These are phyloP conservation scores for Lentinula sp. DNA, from an alignment of 768 basidiomycete genomes.

Conservation along the genomic window DNA sequence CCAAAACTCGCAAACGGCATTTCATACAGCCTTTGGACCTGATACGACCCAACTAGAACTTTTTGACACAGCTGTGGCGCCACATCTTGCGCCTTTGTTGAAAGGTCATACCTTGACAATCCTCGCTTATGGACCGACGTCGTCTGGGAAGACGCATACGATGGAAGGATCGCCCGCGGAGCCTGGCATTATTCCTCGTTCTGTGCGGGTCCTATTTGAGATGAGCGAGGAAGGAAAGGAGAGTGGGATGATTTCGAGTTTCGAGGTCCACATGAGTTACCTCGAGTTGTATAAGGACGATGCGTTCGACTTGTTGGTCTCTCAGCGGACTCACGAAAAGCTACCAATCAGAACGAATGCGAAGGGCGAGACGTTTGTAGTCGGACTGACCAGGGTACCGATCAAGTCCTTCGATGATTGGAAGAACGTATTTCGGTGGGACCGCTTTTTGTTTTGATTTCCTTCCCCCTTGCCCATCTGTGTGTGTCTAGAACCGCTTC, in stretches of 20 bases:
- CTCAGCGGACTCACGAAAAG: conserved; percentile 57
- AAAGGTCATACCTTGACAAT: conserved; percentile 59
- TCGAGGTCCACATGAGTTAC: conserved; percentile 40
- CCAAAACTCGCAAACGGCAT: not conserved
- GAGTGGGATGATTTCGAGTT: not conserved
- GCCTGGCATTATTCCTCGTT: conserved; percentile 84
- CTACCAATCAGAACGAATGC: conserved; percentile 51
- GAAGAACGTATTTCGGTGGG: conserved; percentile 40
- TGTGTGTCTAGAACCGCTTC: conserved; percentile 52
- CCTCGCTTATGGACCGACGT: conserved; percentile 89
- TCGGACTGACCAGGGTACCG: conserved; percentile 39
- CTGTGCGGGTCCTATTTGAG: conserved; percentile 62
- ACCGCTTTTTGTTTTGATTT: not conserved
- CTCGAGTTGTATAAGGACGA: conserved; percentile 94
- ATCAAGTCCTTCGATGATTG: conserved; percentile 39
- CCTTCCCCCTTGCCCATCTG: not conserved
- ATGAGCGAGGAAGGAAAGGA: conserved; percentile 27
- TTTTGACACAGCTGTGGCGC: conserved; percentile 2
- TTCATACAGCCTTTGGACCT: not conserved
- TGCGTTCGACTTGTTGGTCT: conserved; percentile 79
- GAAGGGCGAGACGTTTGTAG: conserved; percentile 47
- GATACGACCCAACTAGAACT: not conserved
- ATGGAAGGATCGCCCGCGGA: conserved; percentile 77
- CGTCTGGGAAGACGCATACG: conserved; percentile 88
- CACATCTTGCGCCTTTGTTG: not conserved